Percentiles rank a stretch among this genome's conserved stretches.
Evolutionary conservation across 1,284 basidiomycete genomes (phyloP).

Genomic region (Ceratobasidium sp.): DNA sequence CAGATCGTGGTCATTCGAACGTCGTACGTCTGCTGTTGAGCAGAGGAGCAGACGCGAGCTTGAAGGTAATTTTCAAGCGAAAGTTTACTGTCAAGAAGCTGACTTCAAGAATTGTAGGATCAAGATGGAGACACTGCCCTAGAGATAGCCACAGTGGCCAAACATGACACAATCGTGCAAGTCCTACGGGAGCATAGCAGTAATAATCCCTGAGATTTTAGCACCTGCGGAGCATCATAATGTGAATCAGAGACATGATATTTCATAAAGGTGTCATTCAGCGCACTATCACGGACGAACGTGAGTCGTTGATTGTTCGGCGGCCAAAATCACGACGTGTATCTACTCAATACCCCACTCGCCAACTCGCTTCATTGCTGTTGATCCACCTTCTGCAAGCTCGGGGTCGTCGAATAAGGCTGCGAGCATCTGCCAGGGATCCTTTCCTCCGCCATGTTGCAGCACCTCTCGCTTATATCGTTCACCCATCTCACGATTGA

Average conservation of each 20-base stretch:
- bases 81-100: slow-evolving; percentile 7
- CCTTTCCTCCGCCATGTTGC: slow-evolving; percentile 85
- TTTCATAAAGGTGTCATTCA: neutral
- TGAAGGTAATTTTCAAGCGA: slow-evolving; percentile 62
- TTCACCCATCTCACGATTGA: slow-evolving; percentile 76
- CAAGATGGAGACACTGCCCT: slow-evolving; percentile 71
- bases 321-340: neutral
- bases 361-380: slow-evolving; percentile 90
- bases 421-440: slow-evolving; percentile 95
- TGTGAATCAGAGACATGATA: slow-evolving; percentile 1
- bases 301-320: neutral
- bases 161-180: slow-evolving; percentile 68
- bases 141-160: slow-evolving; percentile 73
- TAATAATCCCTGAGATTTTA: slow-evolving; percentile 1
- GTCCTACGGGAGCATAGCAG: slow-evolving; percentile 56
- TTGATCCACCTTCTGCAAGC: slow-evolving; percentile 73
- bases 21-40: slow-evolving; percentile 70
- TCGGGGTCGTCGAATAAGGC: slow-evolving; percentile 71
- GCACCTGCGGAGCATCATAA: neutral
- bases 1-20: slow-evolving; percentile 75
- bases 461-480: slow-evolving; percentile 82
- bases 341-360: slow-evolving; percentile 75
- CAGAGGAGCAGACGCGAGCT: slow-evolving; percentile 68
- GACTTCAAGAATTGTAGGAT: slow-evolving; percentile 62
- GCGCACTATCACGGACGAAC: neutral